Base-by-base conservation (phyloP, 768 basidiomycete species). In the Podaxis sp. region DNA sequence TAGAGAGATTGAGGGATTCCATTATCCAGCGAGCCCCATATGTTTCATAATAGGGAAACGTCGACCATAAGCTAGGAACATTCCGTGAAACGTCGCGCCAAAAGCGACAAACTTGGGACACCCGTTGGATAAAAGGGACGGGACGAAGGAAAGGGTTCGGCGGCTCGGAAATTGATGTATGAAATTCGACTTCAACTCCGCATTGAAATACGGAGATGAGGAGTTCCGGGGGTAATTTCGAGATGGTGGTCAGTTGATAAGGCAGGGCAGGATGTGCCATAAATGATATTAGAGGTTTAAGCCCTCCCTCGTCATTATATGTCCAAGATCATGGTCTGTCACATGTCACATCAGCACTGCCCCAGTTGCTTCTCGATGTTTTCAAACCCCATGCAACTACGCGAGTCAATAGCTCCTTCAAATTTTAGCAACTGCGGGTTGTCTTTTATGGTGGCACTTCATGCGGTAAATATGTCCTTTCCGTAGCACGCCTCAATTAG, bases 21-120 rank as follows among this genome's bases (percentile, higher is more conserved):
- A 37, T 10, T 6, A 36, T 27, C 28, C 47, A 58, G 5, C 21
- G 9, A 14, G 35, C 23, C 6, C 23, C 14, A 27, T 48, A 50
- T 36, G 57, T 25, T 21, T 58, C 46, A 21, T 58, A 58, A 18
- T 50, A 13, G 9, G 57, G 10, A 21, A 35, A 23, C 5, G 57
- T 10, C 11, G 57, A 50, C 57, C 57, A 58, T 3, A 58, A 36
- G 16, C 16, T 37, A 9, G 46, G 57, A 38, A 14, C 57, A 9
- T 27, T 58, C 16, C 47, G 28, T 9, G 57, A 36, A 23, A 50
- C 13, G 4, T 58, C 46, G 23, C 47, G 47, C 57, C 57, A 58
- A 23, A 50, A 11, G 23, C 21, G 57, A 37, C 57, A 58, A n/a
- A 58, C 57, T 23, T 58, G 57, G 36, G 57, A 58, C 16, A 38